Evolutionary conservation across 1,284 basidiomycete species (phyloP), one percentile per base, ranked within the genome.

Genomic region (Bondarzewia mesenterica): DNA sequence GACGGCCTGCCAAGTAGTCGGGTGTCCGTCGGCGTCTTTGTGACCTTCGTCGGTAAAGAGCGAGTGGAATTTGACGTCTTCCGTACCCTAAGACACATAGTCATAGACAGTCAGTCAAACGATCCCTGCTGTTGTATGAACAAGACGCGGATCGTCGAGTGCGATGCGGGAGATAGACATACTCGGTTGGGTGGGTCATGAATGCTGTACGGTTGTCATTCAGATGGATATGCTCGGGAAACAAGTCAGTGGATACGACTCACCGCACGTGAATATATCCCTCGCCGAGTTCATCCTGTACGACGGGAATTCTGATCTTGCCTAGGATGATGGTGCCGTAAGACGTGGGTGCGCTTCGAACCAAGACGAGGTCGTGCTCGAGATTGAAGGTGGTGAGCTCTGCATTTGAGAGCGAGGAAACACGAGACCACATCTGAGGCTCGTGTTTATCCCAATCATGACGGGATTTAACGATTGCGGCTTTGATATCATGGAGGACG

Each of bases 291-390:
- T 62, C 70, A 57, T 85, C 83, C 10, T 75, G 68, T 50, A 87
- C 64, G 16, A 74, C 80, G 5, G 85, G 82, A 42, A 89, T 71
- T 56, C 74, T 76, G 59, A 89, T 75, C 72, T 89, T 89, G 20
- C 86, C 86, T 21, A 89, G 63, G 52, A 89, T 75, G 50, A 89
- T 77, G 10, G 74, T 77, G 7, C 87, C 86, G 60, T 89, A 88
- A 47, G 72, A 65, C 16, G 72, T 73, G 16, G 57, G 52, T 15
- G 67, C 71, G 40, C 68, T 71, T 47, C 77, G 69, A 45, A 82
- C 71, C 61, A 71, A 60, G 37, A 84, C 74, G 46, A 86, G 70
- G 60, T 86, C 80, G 16, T 68, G 55, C 54, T 70, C 71, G 50
- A 85, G 64, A 39, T 64, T 66, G 57, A 87, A 87, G 43, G 58